Evolutionary conservation across 2,329 filamentous ascomycete genomes (phyloP).

Genomic region (Ceratocystis colombiana): DNA sequence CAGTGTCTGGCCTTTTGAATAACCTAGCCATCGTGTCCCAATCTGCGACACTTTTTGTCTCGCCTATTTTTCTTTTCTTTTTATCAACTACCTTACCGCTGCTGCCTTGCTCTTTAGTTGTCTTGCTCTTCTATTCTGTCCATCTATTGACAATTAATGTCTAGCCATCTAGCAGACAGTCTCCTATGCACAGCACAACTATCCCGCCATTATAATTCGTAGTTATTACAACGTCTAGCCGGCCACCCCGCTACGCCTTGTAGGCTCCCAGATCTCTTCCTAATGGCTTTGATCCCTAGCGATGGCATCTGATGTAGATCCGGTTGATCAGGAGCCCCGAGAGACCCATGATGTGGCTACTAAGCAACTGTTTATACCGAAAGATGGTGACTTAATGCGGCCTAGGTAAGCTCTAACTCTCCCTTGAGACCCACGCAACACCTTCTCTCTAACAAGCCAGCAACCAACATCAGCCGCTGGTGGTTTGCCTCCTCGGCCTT

Average conservation of each 20-base stretch:
- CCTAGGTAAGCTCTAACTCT: constrained; percentile 3
- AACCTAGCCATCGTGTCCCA: neutral
- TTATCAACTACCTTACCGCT: neutral
- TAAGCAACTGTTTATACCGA: neutral
- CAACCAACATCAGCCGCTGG: constrained; percentile 41
- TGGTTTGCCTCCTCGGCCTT: constrained; percentile 57
- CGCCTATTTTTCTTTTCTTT: neutral
- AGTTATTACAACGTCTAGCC: neutral
- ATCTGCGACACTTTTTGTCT: neutral
- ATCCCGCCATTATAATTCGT: too few relatives aligned
- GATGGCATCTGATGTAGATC: constrained; percentile 9
- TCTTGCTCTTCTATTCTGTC: too few relatives aligned
- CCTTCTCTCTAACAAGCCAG: neutral
- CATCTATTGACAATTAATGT: too few relatives aligned
- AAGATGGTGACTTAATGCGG: neutral
- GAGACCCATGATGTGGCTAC: neutral
- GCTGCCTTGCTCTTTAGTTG: too few relatives aligned
- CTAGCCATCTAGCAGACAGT: too few relatives aligned
- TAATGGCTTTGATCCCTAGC: neutral
- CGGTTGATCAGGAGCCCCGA: neutral
- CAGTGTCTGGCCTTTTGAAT: too few relatives aligned
- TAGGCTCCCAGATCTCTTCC: neutral
- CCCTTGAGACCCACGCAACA: too few relatives aligned
- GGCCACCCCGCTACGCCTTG: neutral
- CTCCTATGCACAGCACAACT: too few relatives aligned